These are phyloP conservation scores for Starmera amethionina DNA, from an alignment of 805 yeast genomes.

Conservation along the genomic window DNA sequence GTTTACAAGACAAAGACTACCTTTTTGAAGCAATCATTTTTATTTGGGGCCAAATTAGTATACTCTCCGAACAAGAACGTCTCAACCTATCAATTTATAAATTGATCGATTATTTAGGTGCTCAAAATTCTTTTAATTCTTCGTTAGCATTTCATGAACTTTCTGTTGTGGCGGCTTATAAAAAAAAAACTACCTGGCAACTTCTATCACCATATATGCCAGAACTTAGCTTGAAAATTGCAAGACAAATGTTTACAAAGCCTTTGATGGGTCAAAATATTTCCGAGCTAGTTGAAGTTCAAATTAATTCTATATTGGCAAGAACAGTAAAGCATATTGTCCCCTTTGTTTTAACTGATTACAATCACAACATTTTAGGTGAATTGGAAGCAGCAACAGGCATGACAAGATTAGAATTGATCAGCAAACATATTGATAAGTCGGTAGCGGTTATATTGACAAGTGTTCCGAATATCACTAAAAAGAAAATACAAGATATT, in stretches of 20 bases:
- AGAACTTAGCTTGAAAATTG: slow-evolving; percentile 52
- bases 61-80: slow-evolving; percentile 55
- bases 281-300: slow-evolving; percentile 55
- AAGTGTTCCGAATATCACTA: slow-evolving; percentile 37
- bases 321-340: slow-evolving; percentile 67
- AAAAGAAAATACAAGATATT: slow-evolving; percentile 39
- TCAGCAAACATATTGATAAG: slow-evolving; percentile 37
- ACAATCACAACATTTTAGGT: slow-evolving; percentile 50
- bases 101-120: slow-evolving; percentile 57
- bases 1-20: slow-evolving; percentile 25
- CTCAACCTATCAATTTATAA: slow-evolving; percentile 57
- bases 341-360: slow-evolving; percentile 64
- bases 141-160: slow-evolving; percentile 63
- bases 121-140: slow-evolving; percentile 52
- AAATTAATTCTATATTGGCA: slow-evolving; percentile 48
- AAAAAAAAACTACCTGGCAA: slow-evolving; percentile 64
- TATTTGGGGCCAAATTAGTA: slow-evolving; percentile 58
- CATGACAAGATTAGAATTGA: slow-evolving; percentile 35
- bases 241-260: slow-evolving; percentile 39
- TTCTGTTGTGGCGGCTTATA: slow-evolving; percentile 44
- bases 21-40: slow-evolving; percentile 46
- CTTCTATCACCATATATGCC: slow-evolving; percentile 74
- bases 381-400: slow-evolving; percentile 47
- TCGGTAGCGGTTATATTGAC: slow-evolving; percentile 52
- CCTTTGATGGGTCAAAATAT: slow-evolving; percentile 48